Percentiles rank a stretch among this genome's conserved stretches.
These are phyloP conservation scores for Alternaria longipes DNA, from an alignment of 2,329 filamentous ascomycete genomes.

Conservation along the genomic window DNA sequence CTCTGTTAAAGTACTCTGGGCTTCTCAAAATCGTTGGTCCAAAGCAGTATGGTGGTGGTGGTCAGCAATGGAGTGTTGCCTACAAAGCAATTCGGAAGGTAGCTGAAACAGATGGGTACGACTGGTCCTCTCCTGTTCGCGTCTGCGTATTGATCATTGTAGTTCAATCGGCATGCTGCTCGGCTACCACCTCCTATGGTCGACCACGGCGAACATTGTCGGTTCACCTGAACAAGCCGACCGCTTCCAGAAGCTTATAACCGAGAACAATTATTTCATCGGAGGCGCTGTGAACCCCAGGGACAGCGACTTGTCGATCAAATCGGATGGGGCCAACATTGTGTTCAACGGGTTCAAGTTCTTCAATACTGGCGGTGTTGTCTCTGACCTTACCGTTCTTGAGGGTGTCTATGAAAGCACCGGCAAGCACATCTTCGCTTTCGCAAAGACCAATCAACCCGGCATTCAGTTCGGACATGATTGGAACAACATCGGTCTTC, in stretches of 20 bases:
- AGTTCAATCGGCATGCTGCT: slow-evolving; percentile 70
- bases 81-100: slow-evolving; percentile 70
- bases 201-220: slow-evolving; percentile 67
- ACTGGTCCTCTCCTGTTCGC: not conserved
- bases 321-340: slow-evolving; percentile 62
- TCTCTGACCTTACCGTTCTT: slow-evolving; percentile 72
- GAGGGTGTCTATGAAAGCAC: slow-evolving; percentile 69
- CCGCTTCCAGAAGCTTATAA: slow-evolving; percentile 64
- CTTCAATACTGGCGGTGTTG: slow-evolving; percentile 73
- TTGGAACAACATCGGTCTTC: slow-evolving; percentile 72
- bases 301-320: slow-evolving; percentile 68
- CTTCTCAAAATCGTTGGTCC: slow-evolving; percentile 62
- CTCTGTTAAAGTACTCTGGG: slow-evolving; percentile 62
- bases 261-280: slow-evolving; percentile 71
- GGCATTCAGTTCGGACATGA: slow-evolving; percentile 68
- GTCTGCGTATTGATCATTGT: not conserved
- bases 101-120: slow-evolving; percentile 68
- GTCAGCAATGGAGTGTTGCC: slow-evolving; percentile 62
- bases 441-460: slow-evolving; percentile 66
- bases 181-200: slow-evolving; percentile 72
- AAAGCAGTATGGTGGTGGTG: slow-evolving; percentile 62
- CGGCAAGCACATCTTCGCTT: slow-evolving; percentile 68
- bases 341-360: slow-evolving; percentile 70
- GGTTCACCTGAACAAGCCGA: slow-evolving; percentile 69
- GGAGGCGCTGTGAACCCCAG: slow-evolving; percentile 72